phyloP scores from a whole-genome alignment of 345 rosid genomes.

The Populus pruinosa region DNA sequence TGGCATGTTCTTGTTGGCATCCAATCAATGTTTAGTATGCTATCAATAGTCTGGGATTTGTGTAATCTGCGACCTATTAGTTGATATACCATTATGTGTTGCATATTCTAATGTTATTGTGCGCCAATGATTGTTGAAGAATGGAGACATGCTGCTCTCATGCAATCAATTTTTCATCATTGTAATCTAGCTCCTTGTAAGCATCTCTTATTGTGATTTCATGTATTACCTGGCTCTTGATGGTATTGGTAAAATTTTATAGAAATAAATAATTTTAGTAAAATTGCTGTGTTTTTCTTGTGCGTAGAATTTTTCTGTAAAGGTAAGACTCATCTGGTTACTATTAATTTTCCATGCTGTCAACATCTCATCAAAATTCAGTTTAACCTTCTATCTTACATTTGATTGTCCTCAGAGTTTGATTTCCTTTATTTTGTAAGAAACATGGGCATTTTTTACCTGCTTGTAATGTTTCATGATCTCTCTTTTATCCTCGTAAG shows the following conservation, averaged over 20 bases:
- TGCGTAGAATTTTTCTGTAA: not conserved
- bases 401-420: not conserved
- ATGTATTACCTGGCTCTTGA: not conserved
- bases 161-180: not conserved
- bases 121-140: not conserved
- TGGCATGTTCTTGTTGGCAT: not conserved
- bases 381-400: not conserved
- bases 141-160: not conserved
- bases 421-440: not conserved
- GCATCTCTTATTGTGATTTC: not conserved
- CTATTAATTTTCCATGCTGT: not conserved
- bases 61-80: not conserved
- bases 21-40: not conserved
- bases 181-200: not conserved
- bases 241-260: not conserved
- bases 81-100: not conserved
- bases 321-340: not conserved
- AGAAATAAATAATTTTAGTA: not conserved
- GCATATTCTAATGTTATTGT: not conserved
- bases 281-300: not conserved
- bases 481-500: conserved; percentile 1
- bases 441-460: not conserved
- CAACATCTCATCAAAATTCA: not conserved
- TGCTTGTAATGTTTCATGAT: not conserved
- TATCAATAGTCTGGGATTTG: not conserved